Evolutionary conservation across 768 basidiomycete genomes (phyloP), one percentile per base, ranked within the genome.

Genomic region (Leccinum longicurvipes): DNA sequence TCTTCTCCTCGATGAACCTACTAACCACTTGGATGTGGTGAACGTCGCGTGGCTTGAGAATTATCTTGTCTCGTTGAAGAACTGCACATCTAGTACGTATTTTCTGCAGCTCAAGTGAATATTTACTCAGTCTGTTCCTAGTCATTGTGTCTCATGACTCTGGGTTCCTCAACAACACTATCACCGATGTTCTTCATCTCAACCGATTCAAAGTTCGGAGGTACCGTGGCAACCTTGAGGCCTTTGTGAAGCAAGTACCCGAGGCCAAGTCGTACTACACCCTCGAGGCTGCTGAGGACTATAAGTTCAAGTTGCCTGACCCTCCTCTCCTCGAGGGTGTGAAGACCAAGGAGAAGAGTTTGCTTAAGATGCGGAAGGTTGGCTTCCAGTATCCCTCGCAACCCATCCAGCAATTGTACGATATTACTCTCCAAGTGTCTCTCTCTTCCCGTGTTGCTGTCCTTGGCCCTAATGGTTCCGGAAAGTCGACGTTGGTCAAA

Each of bases 81-180:
- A 83, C 57, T 97, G 94, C 82, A 98, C 95, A 55, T 98, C 93
- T 53, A 91, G 85, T 87, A 79, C 8, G 84, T 78, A 10, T 47
- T 50, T 58, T 23, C 14, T 15, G 5, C n/a, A 8, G 15, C 8
- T 25, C 19, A 39, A 15, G 19, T 56, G 53, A 32, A 41, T 50
- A 36, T 39, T 27, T 51, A 54, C 59, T 63, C 10, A 69, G 0
- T 19, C 24, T 21, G 1, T 41, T 14, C 4, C 7, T 25, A 85
- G 89, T 98, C 80, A 97, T 98, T 65, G 95, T 97, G 70, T 97
- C 95, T 57, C 95, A 97, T 82, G 95, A 98, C 80, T 96, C 94
- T 8, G 74, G 85, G 71, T 98, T 98, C 91, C 81, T 97, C 60
- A 98, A 98, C 84, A 90, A 96, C 80, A 93, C 93, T 64, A 94